Evolutionary conservation across 2,329 filamentous ascomycete genomes (phyloP), one percentile per base, ranked within the genome.

Genomic region (Trichophyton schoenleinii): DNA sequence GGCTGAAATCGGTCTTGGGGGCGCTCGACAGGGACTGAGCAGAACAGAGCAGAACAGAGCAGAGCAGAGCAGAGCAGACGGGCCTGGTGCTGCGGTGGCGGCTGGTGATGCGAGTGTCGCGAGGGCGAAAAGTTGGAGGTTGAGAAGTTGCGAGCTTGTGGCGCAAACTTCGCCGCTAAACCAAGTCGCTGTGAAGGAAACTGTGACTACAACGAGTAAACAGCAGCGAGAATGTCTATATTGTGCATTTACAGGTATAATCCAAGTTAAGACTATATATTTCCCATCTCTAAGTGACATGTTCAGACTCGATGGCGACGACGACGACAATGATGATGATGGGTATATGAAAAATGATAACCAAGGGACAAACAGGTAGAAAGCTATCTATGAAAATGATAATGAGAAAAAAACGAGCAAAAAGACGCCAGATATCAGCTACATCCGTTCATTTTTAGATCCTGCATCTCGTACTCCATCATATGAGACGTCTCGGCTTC

Each of bases 401-500:
- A 22, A 22, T 13, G 11, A 13, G 11, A 38, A 38, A 38, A 13
- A 38, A 38, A 38, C 1, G 11, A 38, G 34, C 34, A 38, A 13
- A 38, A 38, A 13, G 9, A 38, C 8, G 3, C 34, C 34, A 38
- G 2, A 13, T 53, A 52, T 53, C 49, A 53, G 28, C 13, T 31
- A 34, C 49, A 53, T 34, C 59, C 60, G 48, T 61, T 60, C 62
- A 63, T 63, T 52, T 63, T 48, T 11, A 61, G n/a, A 34, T 63
- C 62, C 38, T 63, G 59, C 57, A 61, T 25, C 20, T 60, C 61
- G 44, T 63, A 61, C 7, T 46, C 22, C n/a, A 52, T 60, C 38
- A 20, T 18, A 36, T 48, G 38, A 34, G 57, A 5, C 15, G 38
- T 9, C 11, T 59, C 57, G 8, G 38, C 22, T 28, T 59, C 57